A percentile compares a stretch with the other conserved stretches of the same genome.
Conservation (phyloP, 1,139 yeast species). For the Pichia norvegensis region DNA sequence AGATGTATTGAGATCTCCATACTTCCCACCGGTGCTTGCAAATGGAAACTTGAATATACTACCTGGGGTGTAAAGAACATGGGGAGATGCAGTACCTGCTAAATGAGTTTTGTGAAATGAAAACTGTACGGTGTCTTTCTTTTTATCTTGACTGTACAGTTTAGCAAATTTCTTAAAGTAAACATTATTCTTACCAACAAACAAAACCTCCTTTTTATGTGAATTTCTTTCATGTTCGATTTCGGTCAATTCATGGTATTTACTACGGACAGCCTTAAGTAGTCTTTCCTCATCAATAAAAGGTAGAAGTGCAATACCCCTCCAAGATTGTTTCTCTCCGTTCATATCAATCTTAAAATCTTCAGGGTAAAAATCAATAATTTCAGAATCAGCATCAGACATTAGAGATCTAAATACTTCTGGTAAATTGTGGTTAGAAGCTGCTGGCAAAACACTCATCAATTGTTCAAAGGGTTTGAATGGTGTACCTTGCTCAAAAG, state of each 20-base stretch:
- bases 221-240: constrained; percentile 68
- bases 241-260: constrained; percentile 57
- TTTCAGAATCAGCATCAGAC: constrained; percentile 74
- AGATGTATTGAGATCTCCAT: constrained; percentile 50
- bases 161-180: constrained; percentile 35
- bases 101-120: constrained; percentile 48
- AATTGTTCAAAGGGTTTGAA: constrained; percentile 92
- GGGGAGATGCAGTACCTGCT: constrained; percentile 53
- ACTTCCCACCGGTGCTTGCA: constrained; percentile 37
- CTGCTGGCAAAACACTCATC: constrained; percentile 97
- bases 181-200: constrained; percentile 51
- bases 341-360: constrained; percentile 90
- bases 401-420: constrained; percentile 74
- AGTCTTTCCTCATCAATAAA: constrained; percentile 81
- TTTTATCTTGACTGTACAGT: constrained; percentile 25
- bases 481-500: constrained; percentile 68
- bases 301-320: constrained; percentile 84
- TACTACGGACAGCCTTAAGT: constrained; percentile 54
- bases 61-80: constrained; percentile 40
- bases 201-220: constrained; percentile 52
- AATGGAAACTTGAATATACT: constrained; percentile 53
- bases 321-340: constrained; percentile 93
- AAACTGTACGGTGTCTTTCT: constrained; percentile 31
- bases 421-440: constrained; percentile 88
- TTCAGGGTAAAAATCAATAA: constrained; percentile 86